These are phyloP conservation scores for Cryptosporidium viatorum DNA, from an alignment of 169 alveolate genomes.

Conservation along the genomic window DNA sequence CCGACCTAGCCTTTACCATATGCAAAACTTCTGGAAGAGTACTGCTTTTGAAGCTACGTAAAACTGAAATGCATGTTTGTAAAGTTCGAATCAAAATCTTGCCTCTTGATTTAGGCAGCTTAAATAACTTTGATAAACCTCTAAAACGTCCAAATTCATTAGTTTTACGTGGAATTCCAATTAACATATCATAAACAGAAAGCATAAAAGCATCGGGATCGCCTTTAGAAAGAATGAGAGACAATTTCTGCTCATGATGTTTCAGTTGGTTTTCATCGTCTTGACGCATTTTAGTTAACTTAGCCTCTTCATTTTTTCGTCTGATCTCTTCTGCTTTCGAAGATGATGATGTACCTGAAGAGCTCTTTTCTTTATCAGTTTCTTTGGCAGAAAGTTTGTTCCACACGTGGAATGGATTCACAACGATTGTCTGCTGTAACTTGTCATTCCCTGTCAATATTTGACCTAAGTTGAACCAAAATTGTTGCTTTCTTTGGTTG, in stretches of 20 bases:
- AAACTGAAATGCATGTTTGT: slow-evolving; percentile 37
- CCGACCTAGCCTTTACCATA: slow-evolving; percentile 64
- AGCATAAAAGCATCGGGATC: slow-evolving; percentile 73
- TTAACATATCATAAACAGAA: slow-evolving; percentile 59
- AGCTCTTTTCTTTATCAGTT: slow-evolving; percentile 22
- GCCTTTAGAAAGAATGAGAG: slow-evolving; percentile 48
- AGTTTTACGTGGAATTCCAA: slow-evolving; percentile 65
- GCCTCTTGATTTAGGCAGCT: slow-evolving; percentile 59
- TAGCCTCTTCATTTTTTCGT: slow-evolving; percentile 65
- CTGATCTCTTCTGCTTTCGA: slow-evolving; percentile 67
- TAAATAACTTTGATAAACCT: slow-evolving; percentile 33
- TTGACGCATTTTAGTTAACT: slow-evolving; percentile 45
- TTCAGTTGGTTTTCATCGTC: slow-evolving; percentile 62
- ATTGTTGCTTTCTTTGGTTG: slow-evolving; percentile 66
- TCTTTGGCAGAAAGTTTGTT: slow-evolving; percentile 29
- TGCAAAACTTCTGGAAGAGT: slow-evolving; percentile 62
- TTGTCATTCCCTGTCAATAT: slow-evolving; percentile 64
- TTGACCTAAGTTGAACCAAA: slow-evolving; percentile 69
- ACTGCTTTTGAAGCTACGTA: slow-evolving; percentile 66
- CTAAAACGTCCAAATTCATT: slow-evolving; percentile 66
- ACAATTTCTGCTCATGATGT: slow-evolving; percentile 34
- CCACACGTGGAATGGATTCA: slow-evolving; percentile 73
- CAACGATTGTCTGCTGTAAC: slow-evolving; percentile 66
- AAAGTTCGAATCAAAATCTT: slow-evolving; percentile 37
- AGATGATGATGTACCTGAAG: not conserved